phyloP scores from a whole-genome alignment of 169 alveolate species.

The Plasmodium sp. region DNA sequence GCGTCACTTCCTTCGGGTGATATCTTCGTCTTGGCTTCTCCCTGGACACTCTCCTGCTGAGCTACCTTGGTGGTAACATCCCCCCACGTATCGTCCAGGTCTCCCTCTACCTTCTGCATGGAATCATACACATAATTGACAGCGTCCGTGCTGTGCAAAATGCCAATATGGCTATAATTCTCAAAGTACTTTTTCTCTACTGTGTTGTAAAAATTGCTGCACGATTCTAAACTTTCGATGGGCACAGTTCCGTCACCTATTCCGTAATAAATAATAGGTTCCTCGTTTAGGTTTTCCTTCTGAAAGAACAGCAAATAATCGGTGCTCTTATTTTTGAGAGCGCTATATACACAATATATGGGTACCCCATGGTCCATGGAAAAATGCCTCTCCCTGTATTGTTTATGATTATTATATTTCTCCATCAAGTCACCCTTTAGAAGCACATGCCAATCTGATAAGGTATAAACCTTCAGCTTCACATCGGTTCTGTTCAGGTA shows the following conservation, averaged over 20 bases:
- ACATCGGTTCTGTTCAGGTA: conserved; percentile 34
- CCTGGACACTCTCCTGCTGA: not conserved
- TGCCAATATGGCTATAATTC: conserved; percentile 10
- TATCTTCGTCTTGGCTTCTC: not conserved
- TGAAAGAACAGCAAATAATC: conserved; percentile 32
- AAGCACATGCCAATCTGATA: conserved; percentile 59
- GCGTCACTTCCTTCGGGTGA: not conserved
- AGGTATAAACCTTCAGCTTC: conserved; percentile 24
- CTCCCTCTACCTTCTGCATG: not conserved
- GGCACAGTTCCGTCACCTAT: conserved; percentile 51
- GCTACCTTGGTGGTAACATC: not conserved
- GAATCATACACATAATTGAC: conserved; percentile 22
- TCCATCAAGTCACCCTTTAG: conserved; percentile 9
- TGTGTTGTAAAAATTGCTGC: conserved; percentile 13
- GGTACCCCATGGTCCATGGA: conserved; percentile 54
- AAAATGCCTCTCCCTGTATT: conserved; percentile 7
- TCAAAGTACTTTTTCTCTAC: not conserved
- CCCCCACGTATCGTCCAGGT: not conserved
- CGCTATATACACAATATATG: conserved; percentile 41
- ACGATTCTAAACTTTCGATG: conserved; percentile 33
- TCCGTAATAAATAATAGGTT: conserved; percentile 34
- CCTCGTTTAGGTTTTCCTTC: not conserved
- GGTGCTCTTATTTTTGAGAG: conserved; percentile 8
- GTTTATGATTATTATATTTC: conserved; percentile 24
- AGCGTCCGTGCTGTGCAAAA: not conserved